Evolutionary conservation across 441 rosid species (phyloP).

Genomic region (Oxalis stricta): DNA sequence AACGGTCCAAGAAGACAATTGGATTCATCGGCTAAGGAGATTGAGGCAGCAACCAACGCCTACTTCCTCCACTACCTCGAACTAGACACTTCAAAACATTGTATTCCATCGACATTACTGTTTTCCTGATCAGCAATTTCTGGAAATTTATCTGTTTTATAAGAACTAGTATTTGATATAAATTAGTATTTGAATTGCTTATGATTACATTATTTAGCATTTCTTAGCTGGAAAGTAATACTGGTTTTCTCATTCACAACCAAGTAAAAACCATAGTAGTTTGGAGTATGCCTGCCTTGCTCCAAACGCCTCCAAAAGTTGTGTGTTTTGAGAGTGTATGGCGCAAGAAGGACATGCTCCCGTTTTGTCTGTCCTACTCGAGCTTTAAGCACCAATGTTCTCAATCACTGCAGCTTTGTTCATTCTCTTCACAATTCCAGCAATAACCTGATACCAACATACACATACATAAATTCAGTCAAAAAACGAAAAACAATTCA

Average conservation of each 20-base stretch:
- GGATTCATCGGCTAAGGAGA: conserved; percentile 51
- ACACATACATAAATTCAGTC: conserved; percentile 1
- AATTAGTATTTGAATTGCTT: too few species aligned
- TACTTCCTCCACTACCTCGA: not conserved
- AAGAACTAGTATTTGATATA: too few species aligned
- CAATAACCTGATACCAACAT: conserved; percentile 57
- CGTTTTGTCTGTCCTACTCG: not conserved
- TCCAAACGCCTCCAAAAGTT: too few species aligned
- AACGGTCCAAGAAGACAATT: conserved; percentile 49
- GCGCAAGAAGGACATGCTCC: too few species aligned
- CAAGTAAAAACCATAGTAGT: too few species aligned
- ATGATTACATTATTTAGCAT: too few species aligned
- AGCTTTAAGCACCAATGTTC: conserved; percentile 51
- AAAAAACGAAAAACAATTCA: not conserved
- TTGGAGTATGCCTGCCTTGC: too few species aligned
- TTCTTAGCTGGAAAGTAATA: too few species aligned
- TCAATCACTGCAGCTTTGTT: conserved; percentile 61
- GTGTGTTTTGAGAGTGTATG: too few species aligned
- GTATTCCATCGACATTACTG: not conserved
- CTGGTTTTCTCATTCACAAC: too few species aligned
- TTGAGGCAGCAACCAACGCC: conserved; percentile 19
- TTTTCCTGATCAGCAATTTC: not conserved
- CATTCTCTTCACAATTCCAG: conserved; percentile 92
- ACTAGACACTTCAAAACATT: too few species aligned
- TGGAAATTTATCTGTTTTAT: too few species aligned